Conservation (phyloP, 805 yeast genomes). For the Yamadazyma sp. region DNA sequence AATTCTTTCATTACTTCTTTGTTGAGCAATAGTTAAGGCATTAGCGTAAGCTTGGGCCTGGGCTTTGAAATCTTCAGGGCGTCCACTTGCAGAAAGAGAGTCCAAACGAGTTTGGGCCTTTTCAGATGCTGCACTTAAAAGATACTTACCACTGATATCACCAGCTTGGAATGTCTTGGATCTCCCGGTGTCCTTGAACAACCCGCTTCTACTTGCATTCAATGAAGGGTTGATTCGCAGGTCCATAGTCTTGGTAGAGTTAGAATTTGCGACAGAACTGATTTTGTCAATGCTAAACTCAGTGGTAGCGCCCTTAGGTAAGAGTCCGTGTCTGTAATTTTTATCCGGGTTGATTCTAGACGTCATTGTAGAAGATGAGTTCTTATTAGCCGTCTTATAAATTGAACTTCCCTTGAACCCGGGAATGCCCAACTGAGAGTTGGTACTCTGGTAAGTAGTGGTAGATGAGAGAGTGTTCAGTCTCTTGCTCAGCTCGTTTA, state of each 20-base stretch:
- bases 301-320: slow-evolving; percentile 22
- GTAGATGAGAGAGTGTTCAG: slow-evolving; percentile 18
- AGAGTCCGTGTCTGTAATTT: slow-evolving; percentile 36
- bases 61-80: slow-evolving; percentile 35
- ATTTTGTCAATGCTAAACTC: slow-evolving; percentile 37
- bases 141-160: slow-evolving; percentile 46
- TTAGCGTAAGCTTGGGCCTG: slow-evolving; percentile 61
- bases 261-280: slow-evolving; percentile 34
- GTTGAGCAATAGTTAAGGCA: slow-evolving; percentile 78
- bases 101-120: slow-evolving; percentile 45
- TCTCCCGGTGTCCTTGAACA: slow-evolving; percentile 31
- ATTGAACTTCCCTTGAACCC: slow-evolving; percentile 29
- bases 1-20: slow-evolving; percentile 58
- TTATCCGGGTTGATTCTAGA: slow-evolving; percentile 45
- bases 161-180: slow-evolving; percentile 38
- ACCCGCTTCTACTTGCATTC: slow-evolving; percentile 40
- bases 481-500: slow-evolving; percentile 13
- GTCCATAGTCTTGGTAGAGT: slow-evolving; percentile 40
- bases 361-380: slow-evolving; percentile 46
- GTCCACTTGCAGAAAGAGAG: slow-evolving; percentile 24
- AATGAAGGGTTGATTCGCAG: slow-evolving; percentile 43
- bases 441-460: slow-evolving; percentile 13
- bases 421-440: slow-evolving; percentile 32
- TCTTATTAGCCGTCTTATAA: slow-evolving; percentile 33
- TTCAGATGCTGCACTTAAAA: slow-evolving; percentile 48